A percentile compares a stretch with the other conserved stretches of the same genome.
phyloP scores from a whole-genome alignment of 208 protist genomes.

The Strigomonas galati region DNA sequence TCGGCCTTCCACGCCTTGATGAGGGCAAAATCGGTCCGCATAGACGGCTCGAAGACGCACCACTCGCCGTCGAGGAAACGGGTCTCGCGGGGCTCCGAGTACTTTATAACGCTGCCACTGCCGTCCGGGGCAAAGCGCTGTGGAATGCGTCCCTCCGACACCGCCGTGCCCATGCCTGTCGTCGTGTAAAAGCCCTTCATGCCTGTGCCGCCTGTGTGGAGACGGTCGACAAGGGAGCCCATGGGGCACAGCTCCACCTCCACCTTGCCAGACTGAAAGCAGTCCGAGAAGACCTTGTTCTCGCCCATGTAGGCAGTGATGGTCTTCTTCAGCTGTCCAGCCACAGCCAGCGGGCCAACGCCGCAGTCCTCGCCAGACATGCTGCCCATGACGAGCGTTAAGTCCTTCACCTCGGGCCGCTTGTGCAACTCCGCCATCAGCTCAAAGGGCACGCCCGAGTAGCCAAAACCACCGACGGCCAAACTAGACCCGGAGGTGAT shows the following conservation, averaged over 20 bases:
- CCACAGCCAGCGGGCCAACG: constrained; percentile 79
- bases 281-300: constrained; percentile 89
- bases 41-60: constrained; percentile 90
- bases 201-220: constrained; percentile 91
- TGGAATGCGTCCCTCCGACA: constrained; percentile 77
- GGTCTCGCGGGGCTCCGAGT: constrained; percentile 63
- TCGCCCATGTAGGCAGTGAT: constrained; percentile 94
- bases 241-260: constrained; percentile 94
- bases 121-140: constrained; percentile 86
- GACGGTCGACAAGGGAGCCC: constrained; percentile 92
- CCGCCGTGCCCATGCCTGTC: constrained; percentile 88
- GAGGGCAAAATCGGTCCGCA: constrained; percentile 88
- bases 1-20: constrained; percentile 94
- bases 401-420: constrained; percentile 31
- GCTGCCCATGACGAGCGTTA: constrained; percentile 91
- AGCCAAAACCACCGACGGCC: constrained; percentile 91
- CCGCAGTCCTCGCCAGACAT: constrained; percentile 91
- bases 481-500: constrained; percentile 29
- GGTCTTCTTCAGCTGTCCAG: constrained; percentile 69
- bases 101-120: constrained; percentile 54
- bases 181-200: constrained; percentile 95
- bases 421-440: constrained; percentile 75
- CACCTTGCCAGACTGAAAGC: constrained; percentile 90
- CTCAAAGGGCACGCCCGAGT: constrained; percentile 90
- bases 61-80: constrained; percentile 76